Evolutionary conservation across 2,329 filamentous ascomycete genomes (phyloP).

Genomic region (Atkinsonella texensis): DNA sequence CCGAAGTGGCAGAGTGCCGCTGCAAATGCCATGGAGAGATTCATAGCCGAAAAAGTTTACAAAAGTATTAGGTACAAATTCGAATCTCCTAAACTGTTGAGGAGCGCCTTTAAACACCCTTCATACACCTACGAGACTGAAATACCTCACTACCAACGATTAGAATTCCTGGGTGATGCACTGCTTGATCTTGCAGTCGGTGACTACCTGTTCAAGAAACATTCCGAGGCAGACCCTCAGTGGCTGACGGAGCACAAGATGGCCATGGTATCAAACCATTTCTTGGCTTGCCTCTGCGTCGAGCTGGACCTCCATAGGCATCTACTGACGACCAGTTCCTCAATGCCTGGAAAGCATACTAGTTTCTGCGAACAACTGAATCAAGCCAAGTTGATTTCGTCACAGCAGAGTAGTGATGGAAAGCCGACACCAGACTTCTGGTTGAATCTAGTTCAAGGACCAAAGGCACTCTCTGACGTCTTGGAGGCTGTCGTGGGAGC

Average conservation of each 20-base stretch:
- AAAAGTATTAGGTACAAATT: conserved; percentile 51
- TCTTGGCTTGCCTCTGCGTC: conserved; percentile 72
- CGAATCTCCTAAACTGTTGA: conserved; percentile 59
- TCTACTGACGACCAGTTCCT: conserved; percentile 42
- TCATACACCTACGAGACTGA: conserved; percentile 66
- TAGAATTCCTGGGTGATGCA: conserved; percentile 87
- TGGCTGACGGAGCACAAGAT: conserved; percentile 99
- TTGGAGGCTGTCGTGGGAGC: conserved; percentile 84
- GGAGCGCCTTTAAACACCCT: conserved; percentile 79
- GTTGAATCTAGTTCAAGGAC: conserved; percentile 49
- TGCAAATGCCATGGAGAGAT: conserved; percentile 53
- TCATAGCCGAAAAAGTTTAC: conserved; percentile 55
- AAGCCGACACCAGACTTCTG: conserved; percentile 49
- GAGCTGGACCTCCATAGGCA: conserved; percentile 66
- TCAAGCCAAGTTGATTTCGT: conserved; percentile 30
- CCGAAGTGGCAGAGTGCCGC: conserved; percentile 58
- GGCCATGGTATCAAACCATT: conserved; percentile 98
- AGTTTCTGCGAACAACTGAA: conserved; percentile 48
- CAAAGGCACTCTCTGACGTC: conserved; percentile 71
- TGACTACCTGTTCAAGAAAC: conserved; percentile 65
- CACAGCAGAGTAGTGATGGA: conserved; percentile 13
- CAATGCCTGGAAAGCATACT: conserved; percentile 30
- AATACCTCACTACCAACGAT: conserved; percentile 76
- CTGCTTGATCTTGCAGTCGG: conserved; percentile 79
- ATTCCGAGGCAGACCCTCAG: conserved; percentile 74